Evolutionary conservation across 441 rosid genomes (phyloP).

Genomic region (Flueggea neowawraea): DNA sequence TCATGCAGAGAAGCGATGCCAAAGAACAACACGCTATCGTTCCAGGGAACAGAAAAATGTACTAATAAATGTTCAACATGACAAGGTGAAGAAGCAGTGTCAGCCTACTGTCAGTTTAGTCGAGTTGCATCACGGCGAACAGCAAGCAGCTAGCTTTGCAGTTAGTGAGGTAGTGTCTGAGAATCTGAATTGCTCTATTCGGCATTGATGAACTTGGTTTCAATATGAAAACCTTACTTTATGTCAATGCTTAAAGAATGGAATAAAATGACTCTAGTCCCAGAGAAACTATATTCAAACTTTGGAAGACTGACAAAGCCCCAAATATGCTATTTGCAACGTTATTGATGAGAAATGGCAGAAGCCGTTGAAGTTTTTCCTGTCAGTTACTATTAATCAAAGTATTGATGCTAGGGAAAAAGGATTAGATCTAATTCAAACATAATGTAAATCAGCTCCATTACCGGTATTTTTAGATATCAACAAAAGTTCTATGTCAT

Average conservation of each 20-base stretch:
- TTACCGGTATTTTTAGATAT: too few relatives aligned
- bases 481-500: too few relatives aligned
- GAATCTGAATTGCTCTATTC: not conserved
- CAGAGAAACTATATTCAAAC: slow-evolving; percentile 8
- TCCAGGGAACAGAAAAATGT: slow-evolving; percentile 4
- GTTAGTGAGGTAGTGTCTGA: not conserved
- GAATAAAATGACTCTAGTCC: slow-evolving; percentile 9
- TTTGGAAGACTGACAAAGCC: slow-evolving; percentile 22
- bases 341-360: not conserved
- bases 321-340: slow-evolving; percentile 12
- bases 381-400: too few relatives aligned
- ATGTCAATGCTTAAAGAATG: slow-evolving; percentile 25
- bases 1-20: too few relatives aligned
- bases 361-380: too few relatives aligned
- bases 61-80: not conserved
- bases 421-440: too few relatives aligned
- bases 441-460: too few relatives aligned
- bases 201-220: slow-evolving; percentile 15
- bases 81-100: slow-evolving; percentile 8
- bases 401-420: too few relatives aligned
- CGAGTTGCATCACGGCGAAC: slow-evolving; percentile 24
- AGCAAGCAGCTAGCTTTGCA: slow-evolving; percentile 4
- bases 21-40: not conserved
- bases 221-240: slow-evolving; percentile 18
- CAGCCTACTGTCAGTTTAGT: slow-evolving; percentile 3